phyloP scores from a whole-genome alignment of 345 rosid genomes.

The Heritiera fomes region DNA sequence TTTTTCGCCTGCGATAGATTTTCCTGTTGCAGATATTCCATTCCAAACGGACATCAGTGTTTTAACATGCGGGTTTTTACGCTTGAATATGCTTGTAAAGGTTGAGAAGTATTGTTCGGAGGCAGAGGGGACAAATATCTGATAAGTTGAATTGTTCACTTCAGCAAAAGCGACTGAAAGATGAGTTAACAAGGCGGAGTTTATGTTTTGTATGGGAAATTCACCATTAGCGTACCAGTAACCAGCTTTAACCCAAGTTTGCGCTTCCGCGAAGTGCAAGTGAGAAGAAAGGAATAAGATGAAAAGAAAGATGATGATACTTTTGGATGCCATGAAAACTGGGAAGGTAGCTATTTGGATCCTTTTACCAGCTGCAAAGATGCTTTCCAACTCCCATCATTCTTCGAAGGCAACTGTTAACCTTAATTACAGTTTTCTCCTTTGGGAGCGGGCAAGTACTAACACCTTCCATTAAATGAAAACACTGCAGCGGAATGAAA shows the following conservation, averaged over 20 bases:
- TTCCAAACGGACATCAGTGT: slow-evolving; percentile 38
- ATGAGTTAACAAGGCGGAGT: slow-evolving; percentile 25
- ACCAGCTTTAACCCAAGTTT: slow-evolving; percentile 26
- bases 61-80: slow-evolving; percentile 30
- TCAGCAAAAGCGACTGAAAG: slow-evolving; percentile 24
- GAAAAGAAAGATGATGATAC: slow-evolving; percentile 1
- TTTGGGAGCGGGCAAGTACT: too few species aligned
- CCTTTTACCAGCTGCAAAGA: not conserved
- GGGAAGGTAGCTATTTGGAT: not conserved
- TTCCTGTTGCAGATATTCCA: slow-evolving; percentile 18
- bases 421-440: too few species aligned
- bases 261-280: not conserved
- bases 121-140: slow-evolving; percentile 1
- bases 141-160: not conserved
- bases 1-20: slow-evolving; percentile 6
- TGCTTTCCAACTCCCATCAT: not conserved
- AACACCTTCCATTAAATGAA: too few species aligned
- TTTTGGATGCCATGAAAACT: not conserved
- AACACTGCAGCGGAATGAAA: too few species aligned
- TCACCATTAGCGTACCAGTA: slow-evolving; percentile 13
- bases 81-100: slow-evolving; percentile 32
- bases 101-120: slow-evolving; percentile 21
- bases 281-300: slow-evolving; percentile 3
- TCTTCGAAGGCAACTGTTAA: not conserved
- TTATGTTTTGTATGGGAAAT: slow-evolving; percentile 12